Conservation (phyloP, 2,329 filamentous ascomycete genomes). For the Periconia macrospinosa region DNA sequence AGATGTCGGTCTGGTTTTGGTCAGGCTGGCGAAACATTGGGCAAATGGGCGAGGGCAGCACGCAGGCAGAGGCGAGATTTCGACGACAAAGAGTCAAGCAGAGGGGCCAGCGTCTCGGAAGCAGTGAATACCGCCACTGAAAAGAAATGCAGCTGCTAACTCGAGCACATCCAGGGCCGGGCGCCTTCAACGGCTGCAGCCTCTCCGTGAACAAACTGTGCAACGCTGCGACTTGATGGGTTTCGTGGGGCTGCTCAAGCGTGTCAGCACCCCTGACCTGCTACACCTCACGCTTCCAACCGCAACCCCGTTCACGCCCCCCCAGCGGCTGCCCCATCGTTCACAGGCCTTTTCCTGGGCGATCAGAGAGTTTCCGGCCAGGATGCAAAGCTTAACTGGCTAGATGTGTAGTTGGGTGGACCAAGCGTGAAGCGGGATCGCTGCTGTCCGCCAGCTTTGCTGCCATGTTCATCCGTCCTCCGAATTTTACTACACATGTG, state of each 20-base stretch:
- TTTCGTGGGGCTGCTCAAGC: slow-evolving; percentile 38
- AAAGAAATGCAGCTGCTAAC: slow-evolving; percentile 4
- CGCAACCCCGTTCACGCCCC: slow-evolving; percentile 25
- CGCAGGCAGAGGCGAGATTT: too few relatives aligned
- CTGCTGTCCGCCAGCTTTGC: slow-evolving; percentile 29
- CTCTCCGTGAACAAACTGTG: slow-evolving; percentile 32
- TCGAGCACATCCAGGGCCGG: not conserved
- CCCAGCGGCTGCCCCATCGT: slow-evolving; percentile 32
- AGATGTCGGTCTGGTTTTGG: too few relatives aligned
- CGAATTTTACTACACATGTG: slow-evolving; percentile 28
- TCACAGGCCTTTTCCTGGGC: slow-evolving; percentile 25
- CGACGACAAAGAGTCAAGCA: not conserved
- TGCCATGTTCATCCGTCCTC: slow-evolving; percentile 39
- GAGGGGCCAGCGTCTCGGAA: not conserved
- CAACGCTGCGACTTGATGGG: slow-evolving; percentile 33
- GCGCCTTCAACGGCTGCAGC: slow-evolving; percentile 31
- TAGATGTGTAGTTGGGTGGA: slow-evolving; percentile 30
- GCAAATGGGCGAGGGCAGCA: too few relatives aligned
- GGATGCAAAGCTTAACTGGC: slow-evolving; percentile 36
- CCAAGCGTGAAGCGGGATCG: slow-evolving; percentile 37
- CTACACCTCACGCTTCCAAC: slow-evolving; percentile 39
- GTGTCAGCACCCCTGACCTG: slow-evolving; percentile 43
- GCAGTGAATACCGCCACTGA: not conserved
- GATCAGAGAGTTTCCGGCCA: slow-evolving; percentile 32
- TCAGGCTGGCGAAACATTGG: too few relatives aligned